phyloP scores from a whole-genome alignment of 345 rosid species.

The Pseudoturritis turrita region DNA sequence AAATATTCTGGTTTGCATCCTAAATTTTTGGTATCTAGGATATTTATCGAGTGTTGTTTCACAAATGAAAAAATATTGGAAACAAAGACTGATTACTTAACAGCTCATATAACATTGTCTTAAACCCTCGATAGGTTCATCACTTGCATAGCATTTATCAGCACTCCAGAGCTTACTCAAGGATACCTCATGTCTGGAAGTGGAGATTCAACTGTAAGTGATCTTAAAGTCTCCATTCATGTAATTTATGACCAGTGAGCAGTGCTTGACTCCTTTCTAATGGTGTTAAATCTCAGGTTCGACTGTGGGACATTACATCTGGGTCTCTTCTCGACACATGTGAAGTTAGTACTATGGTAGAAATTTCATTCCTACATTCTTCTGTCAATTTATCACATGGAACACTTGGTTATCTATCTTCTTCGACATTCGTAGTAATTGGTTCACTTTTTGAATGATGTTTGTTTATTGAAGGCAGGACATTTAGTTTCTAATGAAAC shows the following conservation, averaged over 20 bases:
- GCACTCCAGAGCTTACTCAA: slow-evolving; percentile 43
- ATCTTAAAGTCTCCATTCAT: slow-evolving; percentile 1
- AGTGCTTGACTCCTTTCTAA: neutral
- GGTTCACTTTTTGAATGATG: neutral
- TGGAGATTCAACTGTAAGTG: slow-evolving; percentile 87
- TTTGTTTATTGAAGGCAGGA: slow-evolving; percentile 55
- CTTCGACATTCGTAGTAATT: neutral
- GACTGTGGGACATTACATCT: slow-evolving; percentile 76
- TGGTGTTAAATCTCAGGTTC: slow-evolving; percentile 47
- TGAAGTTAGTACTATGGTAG: slow-evolving; percentile 68
- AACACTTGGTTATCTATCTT: neutral
- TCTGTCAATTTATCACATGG: neutral
- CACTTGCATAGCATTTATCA: slow-evolving; percentile 67
- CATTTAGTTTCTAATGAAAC: slow-evolving; percentile 37
- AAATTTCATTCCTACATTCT: neutral
- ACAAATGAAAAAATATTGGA: neutral
- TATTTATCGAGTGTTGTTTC: neutral
- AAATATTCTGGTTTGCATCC: neutral
- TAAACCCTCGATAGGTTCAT: slow-evolving; percentile 50
- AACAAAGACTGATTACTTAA: neutral
- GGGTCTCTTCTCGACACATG: slow-evolving; percentile 87
- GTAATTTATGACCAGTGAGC: neutral
- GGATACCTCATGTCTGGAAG: slow-evolving; percentile 89
- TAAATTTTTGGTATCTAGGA: neutral
- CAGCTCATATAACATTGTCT: neutral